Evolutionary conservation across 306 rosid species (phyloP).

Genomic region (Trifolium dubium): DNA sequence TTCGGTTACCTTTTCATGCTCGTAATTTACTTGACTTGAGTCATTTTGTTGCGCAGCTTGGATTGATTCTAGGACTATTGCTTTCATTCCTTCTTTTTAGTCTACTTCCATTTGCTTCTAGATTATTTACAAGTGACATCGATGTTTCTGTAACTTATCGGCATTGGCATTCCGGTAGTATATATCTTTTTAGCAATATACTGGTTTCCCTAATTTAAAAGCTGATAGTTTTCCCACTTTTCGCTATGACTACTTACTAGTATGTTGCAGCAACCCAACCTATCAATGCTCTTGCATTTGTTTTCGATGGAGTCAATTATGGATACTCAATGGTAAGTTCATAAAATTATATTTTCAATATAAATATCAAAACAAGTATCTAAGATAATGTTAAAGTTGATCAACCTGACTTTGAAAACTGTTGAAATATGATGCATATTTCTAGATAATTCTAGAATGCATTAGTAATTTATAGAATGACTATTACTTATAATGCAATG

Average conservation of each 20-base stretch:
- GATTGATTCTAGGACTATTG: slow-evolving; percentile 70
- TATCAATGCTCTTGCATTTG: slow-evolving; percentile 80
- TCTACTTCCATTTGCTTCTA: slow-evolving; percentile 67
- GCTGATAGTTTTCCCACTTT: not conserved
- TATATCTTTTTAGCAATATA: not conserved
- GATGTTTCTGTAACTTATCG: slow-evolving; percentile 61
- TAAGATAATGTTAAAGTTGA: no score
- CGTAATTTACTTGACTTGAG: not conserved
- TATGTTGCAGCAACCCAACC: slow-evolving; percentile 94
- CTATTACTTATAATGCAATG: no score
- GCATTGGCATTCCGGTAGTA: slow-evolving; percentile 83
- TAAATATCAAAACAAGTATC: no score
- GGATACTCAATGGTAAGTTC: slow-evolving; percentile 84
- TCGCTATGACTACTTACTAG: slow-evolving; percentile 47
- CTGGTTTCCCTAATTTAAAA: not conserved
- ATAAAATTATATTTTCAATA: not conserved
- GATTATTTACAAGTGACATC: slow-evolving; percentile 67
- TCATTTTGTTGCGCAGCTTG: slow-evolving; percentile 58
- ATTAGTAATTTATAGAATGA: no score
- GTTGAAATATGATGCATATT: no score
- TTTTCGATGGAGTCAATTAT: slow-evolving; percentile 85
- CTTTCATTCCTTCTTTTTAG: slow-evolving; percentile 61
- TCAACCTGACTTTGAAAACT: no score
- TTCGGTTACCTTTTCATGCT: no score
- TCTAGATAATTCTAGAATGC: no score